phyloP scores from a whole-genome alignment of 2,329 filamentous ascomycete genomes.

The Helotiales sp. region DNA sequence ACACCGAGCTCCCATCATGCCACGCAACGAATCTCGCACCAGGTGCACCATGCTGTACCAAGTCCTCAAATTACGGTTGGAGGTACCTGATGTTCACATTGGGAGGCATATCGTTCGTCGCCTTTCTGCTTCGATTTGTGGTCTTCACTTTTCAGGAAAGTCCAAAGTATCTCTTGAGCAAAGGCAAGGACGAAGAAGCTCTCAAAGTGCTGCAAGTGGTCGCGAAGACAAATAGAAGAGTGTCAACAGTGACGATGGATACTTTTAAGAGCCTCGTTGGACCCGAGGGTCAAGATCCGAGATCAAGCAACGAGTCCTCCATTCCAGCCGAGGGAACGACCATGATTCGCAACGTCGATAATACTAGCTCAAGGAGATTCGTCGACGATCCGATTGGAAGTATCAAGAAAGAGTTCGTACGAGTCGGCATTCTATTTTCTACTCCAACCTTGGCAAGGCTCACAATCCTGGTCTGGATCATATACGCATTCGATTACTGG shows the following conservation, averaged over 20 bases:
- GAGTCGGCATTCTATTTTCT: slow-evolving; percentile 47
- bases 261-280: slow-evolving; percentile 15
- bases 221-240: slow-evolving; percentile 46
- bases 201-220: slow-evolving; percentile 55
- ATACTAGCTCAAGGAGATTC: neutral
- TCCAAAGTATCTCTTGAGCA: slow-evolving; percentile 58
- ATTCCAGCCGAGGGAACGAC: slow-evolving; percentile 9
- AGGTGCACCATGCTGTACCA: slow-evolving; percentile 35
- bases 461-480: slow-evolving; percentile 50
- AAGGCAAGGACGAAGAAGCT: slow-evolving; percentile 52
- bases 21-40: slow-evolving; percentile 4
- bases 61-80: slow-evolving; percentile 56
- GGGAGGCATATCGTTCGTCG: slow-evolving; percentile 52
- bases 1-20: slow-evolving; percentile 2
- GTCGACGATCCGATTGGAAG: neutral
- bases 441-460: slow-evolving; percentile 42
- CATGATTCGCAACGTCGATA: slow-evolving; percentile 6
- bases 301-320: slow-evolving; percentile 6
- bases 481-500: slow-evolving; percentile 51
- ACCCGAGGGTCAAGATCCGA: slow-evolving; percentile 2
- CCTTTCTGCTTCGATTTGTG: slow-evolving; percentile 55
- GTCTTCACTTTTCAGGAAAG: slow-evolving; percentile 58
- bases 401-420: slow-evolving; percentile 35
- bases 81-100: slow-evolving; percentile 56
- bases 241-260: neutral